Conservation (phyloP, 1,284 basidiomycete species). For the Sporisorium scitamineum region DNA sequence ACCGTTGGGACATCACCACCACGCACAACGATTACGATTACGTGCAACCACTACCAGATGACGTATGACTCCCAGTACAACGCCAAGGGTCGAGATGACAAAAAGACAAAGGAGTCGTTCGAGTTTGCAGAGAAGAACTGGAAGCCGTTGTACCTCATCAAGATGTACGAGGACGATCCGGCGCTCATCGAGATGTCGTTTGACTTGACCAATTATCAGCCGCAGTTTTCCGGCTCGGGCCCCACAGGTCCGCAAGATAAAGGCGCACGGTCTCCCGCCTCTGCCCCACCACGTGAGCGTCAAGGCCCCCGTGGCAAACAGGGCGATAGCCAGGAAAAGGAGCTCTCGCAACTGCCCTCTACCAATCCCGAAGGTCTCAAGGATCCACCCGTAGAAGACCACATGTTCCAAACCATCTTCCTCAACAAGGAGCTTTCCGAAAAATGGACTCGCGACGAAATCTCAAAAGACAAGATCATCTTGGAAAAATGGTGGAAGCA, state of each 20-base stretch:
- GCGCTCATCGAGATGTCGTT: conserved; percentile 77
- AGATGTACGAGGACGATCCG: conserved; percentile 74
- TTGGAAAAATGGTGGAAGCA: conserved; percentile 77
- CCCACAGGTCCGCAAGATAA: conserved; percentile 43
- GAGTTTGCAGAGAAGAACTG: conserved; percentile 73
- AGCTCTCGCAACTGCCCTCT: conserved; percentile 32
- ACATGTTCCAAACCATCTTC: conserved; percentile 79
- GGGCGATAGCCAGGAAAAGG: conserved; percentile 36
- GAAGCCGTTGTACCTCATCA: conserved; percentile 72
- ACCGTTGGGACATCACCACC: conserved; percentile 74
- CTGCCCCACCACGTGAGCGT: conserved; percentile 51
- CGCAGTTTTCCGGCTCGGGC: conserved; percentile 70
- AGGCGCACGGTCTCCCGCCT: conserved; percentile 20
- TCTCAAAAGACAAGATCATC: conserved; percentile 73
- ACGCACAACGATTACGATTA: conserved; percentile 75
- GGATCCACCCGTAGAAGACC: conserved; percentile 70
- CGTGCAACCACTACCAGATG: conserved; percentile 71
- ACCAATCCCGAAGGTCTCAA: conserved; percentile 26
- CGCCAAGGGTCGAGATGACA: conserved; percentile 67
- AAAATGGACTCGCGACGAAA: conserved; percentile 74
- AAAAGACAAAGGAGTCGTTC: conserved; percentile 70
- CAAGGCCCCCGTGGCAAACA: conserved; percentile 47
- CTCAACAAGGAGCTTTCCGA: conserved; percentile 73
- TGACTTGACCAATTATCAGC: conserved; percentile 74
- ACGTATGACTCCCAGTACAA: conserved; percentile 68